phyloP scores from a whole-genome alignment of 495 filamentous ascomycete species.

The Penicillium crystallinum region DNA sequence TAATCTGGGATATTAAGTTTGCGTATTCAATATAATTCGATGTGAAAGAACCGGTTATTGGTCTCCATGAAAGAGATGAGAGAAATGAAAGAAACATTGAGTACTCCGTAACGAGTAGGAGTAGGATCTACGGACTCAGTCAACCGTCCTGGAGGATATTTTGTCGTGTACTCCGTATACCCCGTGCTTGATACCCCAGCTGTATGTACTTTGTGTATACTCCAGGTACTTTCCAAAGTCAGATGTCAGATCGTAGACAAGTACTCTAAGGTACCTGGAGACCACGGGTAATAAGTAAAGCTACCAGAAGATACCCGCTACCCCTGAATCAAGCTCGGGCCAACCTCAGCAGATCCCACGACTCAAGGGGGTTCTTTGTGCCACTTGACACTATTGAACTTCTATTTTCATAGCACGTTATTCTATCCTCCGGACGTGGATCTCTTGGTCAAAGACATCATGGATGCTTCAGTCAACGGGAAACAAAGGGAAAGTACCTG shows the following conservation, averaged over 20 bases:
- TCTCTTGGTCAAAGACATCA: no score
- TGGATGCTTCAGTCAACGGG: no score
- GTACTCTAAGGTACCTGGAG: background rate
- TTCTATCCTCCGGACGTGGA: background rate
- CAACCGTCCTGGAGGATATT: no score
- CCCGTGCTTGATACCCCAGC: no score
- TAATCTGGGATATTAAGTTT: slow-evolving; percentile 9
- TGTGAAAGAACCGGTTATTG: background rate
- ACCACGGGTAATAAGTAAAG: background rate
- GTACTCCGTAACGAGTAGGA: no score
- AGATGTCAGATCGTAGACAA: background rate
- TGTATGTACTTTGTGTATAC: no score
- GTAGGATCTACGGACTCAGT: no score
- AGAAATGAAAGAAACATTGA: no score
- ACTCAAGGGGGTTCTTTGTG: slow-evolving; percentile 23
- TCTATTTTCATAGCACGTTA: slow-evolving; percentile 10
- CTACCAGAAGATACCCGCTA: slow-evolving; percentile 4
- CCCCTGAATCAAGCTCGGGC: slow-evolving; percentile 17
- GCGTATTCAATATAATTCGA: background rate
- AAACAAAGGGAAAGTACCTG: no score
- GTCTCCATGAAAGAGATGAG: no score
- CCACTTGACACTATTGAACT: slow-evolving; percentile 20
- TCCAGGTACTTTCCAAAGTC: background rate
- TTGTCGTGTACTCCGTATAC: no score
- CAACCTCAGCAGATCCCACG: slow-evolving; percentile 13